phyloP scores from a whole-genome alignment of 371 early-diverging fungal species.

The Syncephalastrum sp. region DNA sequence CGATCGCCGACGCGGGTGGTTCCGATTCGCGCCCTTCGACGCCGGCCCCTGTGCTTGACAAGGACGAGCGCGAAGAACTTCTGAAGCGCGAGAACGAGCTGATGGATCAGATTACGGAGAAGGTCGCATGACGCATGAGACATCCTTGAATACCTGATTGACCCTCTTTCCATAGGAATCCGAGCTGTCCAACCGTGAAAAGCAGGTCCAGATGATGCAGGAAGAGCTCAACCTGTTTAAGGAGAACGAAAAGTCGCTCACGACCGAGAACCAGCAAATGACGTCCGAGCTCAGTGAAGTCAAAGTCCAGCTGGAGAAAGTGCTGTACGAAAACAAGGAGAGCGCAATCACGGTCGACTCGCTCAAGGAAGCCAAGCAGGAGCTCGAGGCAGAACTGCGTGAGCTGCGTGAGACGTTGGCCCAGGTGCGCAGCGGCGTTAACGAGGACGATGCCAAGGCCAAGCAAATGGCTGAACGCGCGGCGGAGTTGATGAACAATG shows the following conservation, averaged over 20 bases:
- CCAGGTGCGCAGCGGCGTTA: slow-evolving; percentile 27
- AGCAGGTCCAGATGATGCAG: slow-evolving; percentile 50
- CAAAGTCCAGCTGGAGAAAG: slow-evolving; percentile 80
- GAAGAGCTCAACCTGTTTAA: slow-evolving; percentile 68
- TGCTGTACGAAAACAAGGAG: slow-evolving; percentile 84
- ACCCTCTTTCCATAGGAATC: slow-evolving; percentile 39
- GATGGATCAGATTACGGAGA: slow-evolving; percentile 83
- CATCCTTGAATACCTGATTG: not conserved
- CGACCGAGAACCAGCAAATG: slow-evolving; percentile 71
- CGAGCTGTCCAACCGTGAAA: slow-evolving; percentile 54
- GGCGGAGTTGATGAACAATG: slow-evolving; percentile 70
- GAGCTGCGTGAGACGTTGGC: slow-evolving; percentile 61
- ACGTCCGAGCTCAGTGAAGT: slow-evolving; percentile 67
- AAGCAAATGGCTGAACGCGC: slow-evolving; percentile 77
- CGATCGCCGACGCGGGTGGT: slow-evolving; percentile 23
- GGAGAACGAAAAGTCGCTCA: slow-evolving; percentile 51
- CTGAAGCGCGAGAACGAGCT: slow-evolving; percentile 90
- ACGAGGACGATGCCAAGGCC: slow-evolving; percentile 60
- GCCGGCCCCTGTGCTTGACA: slow-evolving; percentile 68
- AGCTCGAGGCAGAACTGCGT: slow-evolving; percentile 65
- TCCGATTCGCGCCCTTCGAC: slow-evolving; percentile 67
- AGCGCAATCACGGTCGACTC: slow-evolving; percentile 77
- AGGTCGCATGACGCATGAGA: slow-evolving; percentile 22
- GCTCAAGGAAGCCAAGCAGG: slow-evolving; percentile 79
- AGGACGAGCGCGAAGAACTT: slow-evolving; percentile 92